A percentile compares a stretch with the other conserved stretches of the same genome.
phyloP scores from a whole-genome alignment of 345 rosid genomes.

The Salix koriyanagi region DNA sequence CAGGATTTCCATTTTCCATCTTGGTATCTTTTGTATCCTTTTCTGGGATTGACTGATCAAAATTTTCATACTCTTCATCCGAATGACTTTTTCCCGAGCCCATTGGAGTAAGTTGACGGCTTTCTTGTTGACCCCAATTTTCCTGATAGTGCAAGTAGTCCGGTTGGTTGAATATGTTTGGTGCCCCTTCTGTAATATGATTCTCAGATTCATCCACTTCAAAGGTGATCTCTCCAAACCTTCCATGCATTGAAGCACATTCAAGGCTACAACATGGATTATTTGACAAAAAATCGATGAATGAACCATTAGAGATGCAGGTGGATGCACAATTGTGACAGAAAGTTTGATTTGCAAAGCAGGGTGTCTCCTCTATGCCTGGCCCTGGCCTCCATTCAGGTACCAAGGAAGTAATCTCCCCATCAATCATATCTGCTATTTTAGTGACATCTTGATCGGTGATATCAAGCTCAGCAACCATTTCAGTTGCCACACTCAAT shows the following conservation, averaged over 20 bases:
- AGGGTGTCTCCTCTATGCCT: slow-evolving; percentile 61
- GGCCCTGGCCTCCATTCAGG: slow-evolving; percentile 75
- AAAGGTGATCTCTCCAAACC: slow-evolving; percentile 74
- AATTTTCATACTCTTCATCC: slow-evolving; percentile 51
- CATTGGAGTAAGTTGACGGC: slow-evolving; percentile 61
- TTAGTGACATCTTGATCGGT: slow-evolving; percentile 69
- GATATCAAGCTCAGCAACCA: slow-evolving; percentile 90
- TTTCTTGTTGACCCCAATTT: slow-evolving; percentile 68
- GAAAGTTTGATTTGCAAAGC: slow-evolving; percentile 44
- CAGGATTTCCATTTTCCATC: slow-evolving; percentile 23
- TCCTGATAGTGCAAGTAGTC: slow-evolving; percentile 39
- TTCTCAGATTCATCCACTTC: slow-evolving; percentile 47
- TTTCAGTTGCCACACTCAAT: slow-evolving; percentile 84
- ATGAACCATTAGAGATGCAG: slow-evolving; percentile 65
- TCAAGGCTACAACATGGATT: slow-evolving; percentile 48
- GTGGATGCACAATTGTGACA: slow-evolving; percentile 66
- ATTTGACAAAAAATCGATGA: slow-evolving; percentile 43
- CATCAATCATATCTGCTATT: slow-evolving; percentile 86
- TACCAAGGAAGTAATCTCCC: slow-evolving; percentile 73
- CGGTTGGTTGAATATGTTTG: slow-evolving; percentile 20
- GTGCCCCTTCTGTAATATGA: slow-evolving; percentile 27
- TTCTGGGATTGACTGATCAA: slow-evolving; percentile 21
- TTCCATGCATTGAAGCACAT: slow-evolving; percentile 75
- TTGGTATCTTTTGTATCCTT: slow-evolving; percentile 18
- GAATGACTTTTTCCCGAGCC: slow-evolving; percentile 51